Conservation (phyloP, 2,329 filamentous ascomycete species). For the Calonectria pteridis region DNA sequence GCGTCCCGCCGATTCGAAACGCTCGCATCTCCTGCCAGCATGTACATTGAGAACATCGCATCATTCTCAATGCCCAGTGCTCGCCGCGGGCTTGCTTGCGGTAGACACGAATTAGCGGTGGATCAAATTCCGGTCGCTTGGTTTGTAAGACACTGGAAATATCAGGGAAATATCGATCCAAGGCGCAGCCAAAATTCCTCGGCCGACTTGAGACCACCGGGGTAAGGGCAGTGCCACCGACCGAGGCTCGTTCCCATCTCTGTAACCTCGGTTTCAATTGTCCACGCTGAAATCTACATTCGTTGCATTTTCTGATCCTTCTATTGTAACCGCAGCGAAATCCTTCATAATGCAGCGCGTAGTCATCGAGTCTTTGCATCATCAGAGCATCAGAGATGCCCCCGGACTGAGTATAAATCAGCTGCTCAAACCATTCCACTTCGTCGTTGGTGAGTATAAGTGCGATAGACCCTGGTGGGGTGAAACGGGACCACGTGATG, state of each 20-base stretch:
- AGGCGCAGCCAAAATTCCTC: not conserved
- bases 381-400: not conserved
- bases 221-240: not conserved
- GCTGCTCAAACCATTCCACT: not conserved
- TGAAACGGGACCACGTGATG: not conserved
- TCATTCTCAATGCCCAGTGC: not conserved
- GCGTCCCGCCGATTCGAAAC: not conserved
- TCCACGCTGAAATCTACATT: not conserved
- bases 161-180: not conserved
- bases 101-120: not conserved
- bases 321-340: not conserved
- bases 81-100: not conserved
- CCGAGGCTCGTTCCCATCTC: not conserved
- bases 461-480: not conserved
- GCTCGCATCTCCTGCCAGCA: not conserved
- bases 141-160: not conserved
- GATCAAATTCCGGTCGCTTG: not conserved
- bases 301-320: not conserved
- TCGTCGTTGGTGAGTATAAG: not conserved
- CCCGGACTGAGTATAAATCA: not conserved
- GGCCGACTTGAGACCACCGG: not conserved
- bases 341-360: not conserved
- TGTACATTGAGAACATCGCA: not conserved
- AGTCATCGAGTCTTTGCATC: not conserved
- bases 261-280: not conserved